Conservation (phyloP, 2,329 filamentous ascomycete genomes). For the Capronia epimyces region DNA sequence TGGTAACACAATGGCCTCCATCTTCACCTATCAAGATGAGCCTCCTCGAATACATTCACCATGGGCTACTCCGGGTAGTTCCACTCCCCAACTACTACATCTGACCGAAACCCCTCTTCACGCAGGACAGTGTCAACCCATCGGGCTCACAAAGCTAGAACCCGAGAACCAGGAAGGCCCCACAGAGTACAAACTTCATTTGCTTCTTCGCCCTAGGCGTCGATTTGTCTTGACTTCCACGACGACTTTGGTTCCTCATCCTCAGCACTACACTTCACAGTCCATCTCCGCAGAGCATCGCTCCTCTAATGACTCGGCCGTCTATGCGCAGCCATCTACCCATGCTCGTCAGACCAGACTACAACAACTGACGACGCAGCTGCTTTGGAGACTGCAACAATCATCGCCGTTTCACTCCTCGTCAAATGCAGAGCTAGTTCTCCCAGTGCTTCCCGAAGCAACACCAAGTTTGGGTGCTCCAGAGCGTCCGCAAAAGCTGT, state of each 20-base stretch:
- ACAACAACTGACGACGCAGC: slow-evolving; percentile 87
- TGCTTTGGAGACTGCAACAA: slow-evolving; percentile 91
- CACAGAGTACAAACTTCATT: slow-evolving; percentile 92
- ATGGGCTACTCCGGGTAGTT: slow-evolving; percentile 62
- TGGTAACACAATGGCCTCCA: slow-evolving; percentile 62
- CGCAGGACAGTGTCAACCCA: slow-evolving; percentile 37
- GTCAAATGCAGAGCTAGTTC: slow-evolving; percentile 65
- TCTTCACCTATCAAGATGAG: slow-evolving; percentile 91
- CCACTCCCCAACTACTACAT: slow-evolving; percentile 35
- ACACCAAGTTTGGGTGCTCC: slow-evolving; percentile 54
- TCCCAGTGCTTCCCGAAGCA: slow-evolving; percentile 67
- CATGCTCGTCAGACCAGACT: slow-evolving; percentile 77
- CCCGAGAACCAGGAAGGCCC: slow-evolving; percentile 91
- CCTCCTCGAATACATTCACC: slow-evolving; percentile 84
- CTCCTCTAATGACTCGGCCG: slow-evolving; percentile 27
- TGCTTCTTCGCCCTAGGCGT: slow-evolving; percentile 72
- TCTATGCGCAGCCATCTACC: slow-evolving; percentile 46
- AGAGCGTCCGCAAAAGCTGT: slow-evolving; percentile 49
- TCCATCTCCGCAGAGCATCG: slow-evolving; percentile 29
- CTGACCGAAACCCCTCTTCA: slow-evolving; percentile 33
- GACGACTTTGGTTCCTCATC: slow-evolving; percentile 28
- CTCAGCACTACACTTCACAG: slow-evolving; percentile 29
- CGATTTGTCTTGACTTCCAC: slow-evolving; percentile 70
- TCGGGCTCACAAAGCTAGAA: slow-evolving; percentile 67
- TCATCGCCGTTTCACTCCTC: slow-evolving; percentile 86